Conservation (phyloP, 305 asterid genomes). For the Fraxinus latifolia region DNA sequence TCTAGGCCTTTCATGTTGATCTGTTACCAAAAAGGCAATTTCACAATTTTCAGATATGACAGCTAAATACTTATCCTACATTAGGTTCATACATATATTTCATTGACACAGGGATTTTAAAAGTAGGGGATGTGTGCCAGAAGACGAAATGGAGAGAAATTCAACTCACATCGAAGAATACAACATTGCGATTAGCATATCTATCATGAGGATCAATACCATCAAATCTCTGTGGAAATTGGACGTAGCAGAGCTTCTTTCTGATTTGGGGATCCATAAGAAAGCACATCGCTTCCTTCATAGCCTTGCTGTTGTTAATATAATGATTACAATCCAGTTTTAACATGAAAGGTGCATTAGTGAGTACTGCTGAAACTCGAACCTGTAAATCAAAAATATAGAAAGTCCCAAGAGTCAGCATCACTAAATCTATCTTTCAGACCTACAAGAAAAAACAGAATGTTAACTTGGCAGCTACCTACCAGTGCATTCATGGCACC, state of each 20-base stretch:
- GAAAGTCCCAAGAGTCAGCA: constrained; percentile 6
- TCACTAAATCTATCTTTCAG: not conserved
- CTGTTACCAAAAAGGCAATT: constrained; percentile 29
- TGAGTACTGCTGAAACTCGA: constrained; percentile 72
- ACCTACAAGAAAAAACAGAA: not conserved
- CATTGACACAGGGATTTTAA: not conserved
- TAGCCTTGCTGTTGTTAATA: constrained; percentile 74
- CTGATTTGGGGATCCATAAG: constrained; percentile 79
- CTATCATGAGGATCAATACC: constrained; percentile 82
- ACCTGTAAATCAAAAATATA: constrained; percentile 37
- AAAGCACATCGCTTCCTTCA: constrained; percentile 83
- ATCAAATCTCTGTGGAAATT: constrained; percentile 78
- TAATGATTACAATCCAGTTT: constrained; percentile 87
- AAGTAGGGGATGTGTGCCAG: not conserved
- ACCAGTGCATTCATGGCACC: constrained; percentile 83
- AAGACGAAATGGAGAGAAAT: not conserved
- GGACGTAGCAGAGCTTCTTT: constrained; percentile 78
- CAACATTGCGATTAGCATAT: constrained; percentile 78
- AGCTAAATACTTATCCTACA: not conserved
- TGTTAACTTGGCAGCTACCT: constrained; percentile 15
- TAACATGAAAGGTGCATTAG: constrained; percentile 77
- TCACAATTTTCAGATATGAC: not conserved
- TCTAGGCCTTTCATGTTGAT: constrained; percentile 81
- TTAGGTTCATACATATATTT: not conserved
- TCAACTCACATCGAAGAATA: constrained; percentile 70